phyloP scores from a whole-genome alignment of 2,329 filamentous ascomycete species.

The Fusarium brachygibbosum region DNA sequence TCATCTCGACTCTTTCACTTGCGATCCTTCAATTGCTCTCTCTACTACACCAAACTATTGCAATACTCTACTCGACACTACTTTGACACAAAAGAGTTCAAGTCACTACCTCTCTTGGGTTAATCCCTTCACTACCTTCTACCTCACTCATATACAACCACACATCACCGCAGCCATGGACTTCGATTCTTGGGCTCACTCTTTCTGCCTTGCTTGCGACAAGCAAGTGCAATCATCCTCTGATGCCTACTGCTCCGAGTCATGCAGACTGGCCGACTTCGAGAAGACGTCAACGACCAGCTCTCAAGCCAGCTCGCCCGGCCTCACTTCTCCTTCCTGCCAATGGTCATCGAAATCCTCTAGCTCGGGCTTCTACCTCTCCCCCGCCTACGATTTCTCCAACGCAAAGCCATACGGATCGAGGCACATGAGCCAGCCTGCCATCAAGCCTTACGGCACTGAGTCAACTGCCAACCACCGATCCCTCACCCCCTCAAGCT shows the following conservation, averaged over 20 bases:
- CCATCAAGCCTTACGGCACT: conserved; percentile 45
- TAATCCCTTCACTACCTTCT: conserved; percentile 18
- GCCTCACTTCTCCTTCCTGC: conserved; percentile 65
- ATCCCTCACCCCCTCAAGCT: conserved; percentile 78
- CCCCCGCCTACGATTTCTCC: conserved; percentile 81
- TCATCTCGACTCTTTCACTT: conserved; percentile 38
- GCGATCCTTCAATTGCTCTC: conserved; percentile 41
- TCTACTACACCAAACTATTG: conserved; percentile 32
- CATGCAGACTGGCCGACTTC: conserved; percentile 88
- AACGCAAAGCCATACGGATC: conserved; percentile 71
- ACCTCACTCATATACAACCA: conserved; percentile 24
- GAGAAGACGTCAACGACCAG: conserved; percentile 75
- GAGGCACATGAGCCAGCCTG: conserved; percentile 56
- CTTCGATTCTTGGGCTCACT: conserved; percentile 81
- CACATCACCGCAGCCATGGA: conserved; percentile 60
- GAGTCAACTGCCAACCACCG: conserved; percentile 51
- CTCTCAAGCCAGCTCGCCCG: conserved; percentile 71
- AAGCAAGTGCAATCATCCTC: conserved; percentile 79
- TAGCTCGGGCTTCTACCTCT: conserved; percentile 72
- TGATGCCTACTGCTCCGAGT: conserved; percentile 90
- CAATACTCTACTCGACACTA: conserved; percentile 30
- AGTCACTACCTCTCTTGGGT: conserved; percentile 26
- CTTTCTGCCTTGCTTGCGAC: conserved; percentile 96
- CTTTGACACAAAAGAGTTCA: conserved; percentile 27
- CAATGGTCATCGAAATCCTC: conserved; percentile 60